These are phyloP conservation scores for Lunasporangiospora selenospora DNA, from an alignment of 192 early-diverging fungal species.

Conservation along the genomic window DNA sequence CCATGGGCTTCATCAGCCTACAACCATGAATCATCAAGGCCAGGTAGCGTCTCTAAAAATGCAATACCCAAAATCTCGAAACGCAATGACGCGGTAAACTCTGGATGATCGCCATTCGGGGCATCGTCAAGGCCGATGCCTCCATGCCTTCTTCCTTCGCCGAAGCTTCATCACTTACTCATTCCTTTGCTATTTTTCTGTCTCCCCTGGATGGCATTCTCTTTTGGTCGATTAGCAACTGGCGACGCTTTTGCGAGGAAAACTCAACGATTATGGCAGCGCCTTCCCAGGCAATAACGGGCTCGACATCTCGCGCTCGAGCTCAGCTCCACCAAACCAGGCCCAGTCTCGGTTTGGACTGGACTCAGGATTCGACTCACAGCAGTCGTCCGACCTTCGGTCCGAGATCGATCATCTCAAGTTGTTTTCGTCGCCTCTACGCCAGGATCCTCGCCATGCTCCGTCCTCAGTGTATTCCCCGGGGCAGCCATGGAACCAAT, in stretches of 20 bases:
- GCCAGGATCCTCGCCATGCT: conserved; percentile 62
- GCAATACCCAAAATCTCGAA: neutral
- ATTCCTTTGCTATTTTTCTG: neutral
- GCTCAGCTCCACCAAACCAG: conserved; percentile 81
- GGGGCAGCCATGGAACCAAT: conserved; percentile 71
- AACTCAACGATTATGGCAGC: conserved; percentile 55
- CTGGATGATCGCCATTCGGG: neutral
- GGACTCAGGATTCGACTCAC: conserved; percentile 49
- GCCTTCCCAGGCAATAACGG: conserved; percentile 27
- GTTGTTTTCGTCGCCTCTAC: conserved; percentile 61
- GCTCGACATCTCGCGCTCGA: conserved; percentile 68
- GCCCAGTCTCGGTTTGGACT: conserved; percentile 57
- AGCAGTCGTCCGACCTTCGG: conserved; percentile 57
- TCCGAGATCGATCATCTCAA: conserved; percentile 71
- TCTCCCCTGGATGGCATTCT: too few relatives aligned
- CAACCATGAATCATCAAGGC: conserved; percentile 73
- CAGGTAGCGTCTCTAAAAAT: conserved; percentile 50
- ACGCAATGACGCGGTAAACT: neutral
- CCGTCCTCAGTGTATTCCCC: conserved; percentile 68
- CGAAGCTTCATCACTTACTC: neutral
- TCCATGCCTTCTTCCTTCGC: neutral
- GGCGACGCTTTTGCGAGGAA: conserved; percentile 59
- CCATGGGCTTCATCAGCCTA: conserved; percentile 65
- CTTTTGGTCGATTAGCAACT: conserved; percentile 51
- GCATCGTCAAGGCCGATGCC: neutral